Evolutionary conservation across 345 rosid genomes (phyloP), one percentile per base, ranked within the genome.

Genomic region (Ceriops tagal): DNA sequence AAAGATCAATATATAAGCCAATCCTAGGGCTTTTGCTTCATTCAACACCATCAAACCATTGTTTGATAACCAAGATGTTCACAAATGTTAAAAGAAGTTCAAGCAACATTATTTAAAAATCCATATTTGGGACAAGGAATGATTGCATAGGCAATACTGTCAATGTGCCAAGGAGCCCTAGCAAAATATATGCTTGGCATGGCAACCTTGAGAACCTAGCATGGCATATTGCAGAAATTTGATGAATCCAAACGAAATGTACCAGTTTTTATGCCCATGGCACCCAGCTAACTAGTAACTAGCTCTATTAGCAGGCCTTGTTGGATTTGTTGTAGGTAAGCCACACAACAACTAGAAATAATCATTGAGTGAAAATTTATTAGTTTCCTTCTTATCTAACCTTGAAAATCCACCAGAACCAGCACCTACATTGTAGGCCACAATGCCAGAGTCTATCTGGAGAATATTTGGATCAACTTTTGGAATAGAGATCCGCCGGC

Each of bases 371-470:
- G 1, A 43, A 56, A 21, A 56, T 24, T 56, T 56, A 24, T 56
- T 24, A 56, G 11, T 27, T 27, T 24, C 59, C 24, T 4, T 56
- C 28, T 22, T 55, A 26, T 39, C 53, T 75, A 57, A 91, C 98
- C 97, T 93, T 79, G 97, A 91, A 82, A 72, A 91, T 78, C 93
- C 98, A 37, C 97, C 93, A 57, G 97, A 93, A 53, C 98, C 95
- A 75, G 98, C 92, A 77, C 92, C 98, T 64, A 93, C 90, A 7
- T 79, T 88, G 57, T 72, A 85, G 58, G 91, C 95, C 75, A 85
- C 62, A 75, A 93, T 79, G 77, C 80, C 76, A 71, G 97, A 93
- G 49, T 84, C 81, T 65, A 91, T 84, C 15, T 49, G 83, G 64
- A 91, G 72, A 79, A 84, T 61, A 55, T 77, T 83, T 0, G 89